Evolutionary conservation across 106 monocot species (phyloP), one percentile per base, ranked within the genome.

Genomic region (Acanthochlamys bracteata): DNA sequence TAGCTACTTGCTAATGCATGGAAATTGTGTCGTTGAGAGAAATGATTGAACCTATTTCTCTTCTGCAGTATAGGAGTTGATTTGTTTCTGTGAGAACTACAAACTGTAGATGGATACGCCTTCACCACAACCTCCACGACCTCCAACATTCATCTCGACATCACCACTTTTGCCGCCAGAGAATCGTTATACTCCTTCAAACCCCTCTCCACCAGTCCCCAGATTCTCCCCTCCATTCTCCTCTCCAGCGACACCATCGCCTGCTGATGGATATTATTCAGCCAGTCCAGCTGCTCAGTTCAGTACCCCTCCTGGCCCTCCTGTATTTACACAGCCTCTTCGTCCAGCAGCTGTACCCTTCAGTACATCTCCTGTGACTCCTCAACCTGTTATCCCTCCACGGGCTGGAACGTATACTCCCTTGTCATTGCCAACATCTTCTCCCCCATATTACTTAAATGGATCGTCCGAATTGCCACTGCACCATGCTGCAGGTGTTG

Each of bases 251-350:
- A 61, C 75, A 17, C 64, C 69, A 25, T n/a, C 68, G 16, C 49
- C 76, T 9, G 69, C 55, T 12, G 63, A 71, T 61, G 81, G 70
- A 19, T 20, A 45, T 14, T 69, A 74, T 8, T n/a, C 60, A 0
- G 69, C 78, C 2, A 84, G 69, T 68, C 62, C 78, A 11, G 47
- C 65, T 19, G 24, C 57, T 19, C 91, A 86, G 15, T 84, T 95
- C 73, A 98, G 83, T 55, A 88, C 85, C 56, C 98, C 98, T 65
- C 92, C 92, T 7, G 83, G 77, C 25, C 98, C 98, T 13, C 96
- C 96, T 0, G 66, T 81, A 0, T 98, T 92, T 80, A 88, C 91
- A 43, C 85, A 85, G 2, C 92, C 91, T 13, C 53, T 98, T 24
- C 68, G 83, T 10, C 84, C 90, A 39, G 79, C 77, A 41, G 78